These are phyloP conservation scores for Beauveria caledonica DNA, from an alignment of 2,329 filamentous ascomycete genomes.

Conservation along the genomic window DNA sequence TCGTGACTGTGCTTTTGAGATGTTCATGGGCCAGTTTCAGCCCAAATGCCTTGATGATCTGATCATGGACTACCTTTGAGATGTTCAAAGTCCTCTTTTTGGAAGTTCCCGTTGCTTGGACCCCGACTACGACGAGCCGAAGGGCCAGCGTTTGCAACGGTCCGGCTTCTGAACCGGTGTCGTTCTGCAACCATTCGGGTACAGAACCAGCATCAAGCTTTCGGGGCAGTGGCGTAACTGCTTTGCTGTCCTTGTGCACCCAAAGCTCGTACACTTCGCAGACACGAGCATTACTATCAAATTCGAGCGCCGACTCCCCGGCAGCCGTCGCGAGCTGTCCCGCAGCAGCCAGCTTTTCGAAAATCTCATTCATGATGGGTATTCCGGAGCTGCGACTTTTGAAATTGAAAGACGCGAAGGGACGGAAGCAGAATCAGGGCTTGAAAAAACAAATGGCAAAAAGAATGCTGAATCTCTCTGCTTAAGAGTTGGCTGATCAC, in stretches of 20 bases:
- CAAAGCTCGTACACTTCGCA: slow-evolving; percentile 5
- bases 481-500: background rate
- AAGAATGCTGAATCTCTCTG: no score
- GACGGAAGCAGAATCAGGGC: no score
- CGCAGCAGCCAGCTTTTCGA: slow-evolving; percentile 3
- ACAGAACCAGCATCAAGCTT: background rate
- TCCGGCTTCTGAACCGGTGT: slow-evolving; percentile 7
- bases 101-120: background rate
- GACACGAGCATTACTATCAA: background rate
- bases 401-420: no score
- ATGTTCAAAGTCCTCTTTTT: slow-evolving; percentile 10
- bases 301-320: background rate
- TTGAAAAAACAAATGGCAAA: no score
- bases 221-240: background rate
- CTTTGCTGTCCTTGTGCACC: background rate
- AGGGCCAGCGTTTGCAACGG: background rate
- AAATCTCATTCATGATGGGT: slow-evolving; percentile 6
- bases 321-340: background rate
- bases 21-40: slow-evolving; percentile 25
- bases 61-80: slow-evolving; percentile 12
- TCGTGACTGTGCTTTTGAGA: slow-evolving; percentile 26
- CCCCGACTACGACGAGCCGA: background rate
- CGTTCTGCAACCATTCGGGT: background rate
- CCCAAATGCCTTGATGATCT: slow-evolving; percentile 21
- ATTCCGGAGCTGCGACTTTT: no score